A percentile compares a stretch with the other conserved stretches of the same genome.
These are phyloP conservation scores for Paraleonurus japonicus DNA, from an alignment of 257 asterid genomes.

Conservation along the genomic window DNA sequence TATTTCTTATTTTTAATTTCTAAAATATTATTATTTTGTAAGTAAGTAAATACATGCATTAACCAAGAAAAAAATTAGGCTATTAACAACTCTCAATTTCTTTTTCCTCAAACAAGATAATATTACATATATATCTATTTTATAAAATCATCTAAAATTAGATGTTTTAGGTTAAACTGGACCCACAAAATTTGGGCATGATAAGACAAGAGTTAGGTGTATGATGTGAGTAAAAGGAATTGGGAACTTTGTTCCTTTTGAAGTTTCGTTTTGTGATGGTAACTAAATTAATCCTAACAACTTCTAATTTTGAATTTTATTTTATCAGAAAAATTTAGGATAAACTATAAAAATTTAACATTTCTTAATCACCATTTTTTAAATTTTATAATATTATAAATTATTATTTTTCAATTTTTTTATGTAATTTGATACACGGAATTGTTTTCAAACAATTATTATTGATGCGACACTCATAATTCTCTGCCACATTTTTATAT, in stretches of 20 bases:
- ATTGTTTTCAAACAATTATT: too few species aligned
- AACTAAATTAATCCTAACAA: background rate
- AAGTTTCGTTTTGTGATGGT: background rate
- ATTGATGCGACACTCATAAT: too few species aligned
- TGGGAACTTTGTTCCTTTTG: background rate
- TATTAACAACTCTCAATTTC: background rate
- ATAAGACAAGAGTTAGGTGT: conserved; percentile 17
- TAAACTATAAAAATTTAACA: background rate
- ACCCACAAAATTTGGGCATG: background rate
- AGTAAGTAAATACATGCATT: too few species aligned
- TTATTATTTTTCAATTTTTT: too few species aligned
- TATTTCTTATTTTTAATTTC: too few species aligned
- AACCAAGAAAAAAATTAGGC: too few species aligned
- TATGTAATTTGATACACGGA: too few species aligned
- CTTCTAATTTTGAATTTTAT: background rate
- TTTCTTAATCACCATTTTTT: too few species aligned
- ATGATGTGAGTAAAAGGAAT: background rate
- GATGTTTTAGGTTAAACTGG: conserved; percentile 1
- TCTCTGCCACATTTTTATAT: too few species aligned
- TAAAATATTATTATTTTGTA: too few species aligned
- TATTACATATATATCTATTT: background rate
- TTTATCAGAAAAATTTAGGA: background rate
- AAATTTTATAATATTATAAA: too few species aligned
- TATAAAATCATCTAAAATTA: background rate
- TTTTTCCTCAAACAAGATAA: background rate